Percentiles rank a stretch among this genome's conserved stretches.
These are phyloP conservation scores for Suillus paluster DNA, from an alignment of 768 basidiomycete genomes.

Conservation along the genomic window DNA sequence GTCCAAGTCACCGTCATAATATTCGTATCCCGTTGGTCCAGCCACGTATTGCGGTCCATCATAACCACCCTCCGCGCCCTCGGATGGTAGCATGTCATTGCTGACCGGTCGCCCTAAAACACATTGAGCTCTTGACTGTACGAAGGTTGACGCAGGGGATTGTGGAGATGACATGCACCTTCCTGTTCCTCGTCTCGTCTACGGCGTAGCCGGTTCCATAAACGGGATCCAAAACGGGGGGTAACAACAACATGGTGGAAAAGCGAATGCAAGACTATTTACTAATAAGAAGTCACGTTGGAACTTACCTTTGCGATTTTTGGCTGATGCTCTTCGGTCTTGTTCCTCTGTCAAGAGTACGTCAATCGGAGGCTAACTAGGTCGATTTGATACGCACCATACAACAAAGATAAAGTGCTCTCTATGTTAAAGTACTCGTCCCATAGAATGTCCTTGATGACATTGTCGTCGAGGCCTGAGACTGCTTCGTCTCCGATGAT, in stretches of 20 bases:
- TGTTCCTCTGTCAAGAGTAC: slow-evolving; percentile 60
- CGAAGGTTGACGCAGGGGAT: slow-evolving; percentile 33
- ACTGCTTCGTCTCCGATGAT: slow-evolving; percentile 68
- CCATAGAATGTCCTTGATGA: slow-evolving; percentile 84
- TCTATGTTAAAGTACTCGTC: slow-evolving; percentile 87
- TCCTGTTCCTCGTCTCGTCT: slow-evolving; percentile 47
- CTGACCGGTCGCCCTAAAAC: slow-evolving; percentile 24
- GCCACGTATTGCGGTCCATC: slow-evolving; percentile 16
- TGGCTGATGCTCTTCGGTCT: slow-evolving; percentile 60
- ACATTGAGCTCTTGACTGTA: slow-evolving; percentile 22
- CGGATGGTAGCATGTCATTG: slow-evolving; percentile 22
- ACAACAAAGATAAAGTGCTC: slow-evolving; percentile 71
- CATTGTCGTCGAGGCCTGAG: slow-evolving; percentile 71
- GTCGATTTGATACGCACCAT: slow-evolving; percentile 55
- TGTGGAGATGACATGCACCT: slow-evolving; percentile 55
- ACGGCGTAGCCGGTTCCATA: slow-evolving; percentile 41
- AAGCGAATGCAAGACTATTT: slow-evolving; percentile 42
- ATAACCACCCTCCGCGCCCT: slow-evolving; percentile 13
- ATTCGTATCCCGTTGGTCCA: slow-evolving; percentile 22
- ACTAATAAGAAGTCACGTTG: slow-evolving; percentile 25
- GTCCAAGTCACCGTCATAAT: slow-evolving; percentile 31
- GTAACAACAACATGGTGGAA: slow-evolving; percentile 35
- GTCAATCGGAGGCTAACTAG: slow-evolving; percentile 4
- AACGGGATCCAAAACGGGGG: slow-evolving; percentile 34
- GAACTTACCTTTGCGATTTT: slow-evolving; percentile 86